A percentile compares a stretch with the other conserved stretches of the same genome.
Conservation (phyloP, 2,329 filamentous ascomycete genomes). For the Huntiella bhutanensis region DNA sequence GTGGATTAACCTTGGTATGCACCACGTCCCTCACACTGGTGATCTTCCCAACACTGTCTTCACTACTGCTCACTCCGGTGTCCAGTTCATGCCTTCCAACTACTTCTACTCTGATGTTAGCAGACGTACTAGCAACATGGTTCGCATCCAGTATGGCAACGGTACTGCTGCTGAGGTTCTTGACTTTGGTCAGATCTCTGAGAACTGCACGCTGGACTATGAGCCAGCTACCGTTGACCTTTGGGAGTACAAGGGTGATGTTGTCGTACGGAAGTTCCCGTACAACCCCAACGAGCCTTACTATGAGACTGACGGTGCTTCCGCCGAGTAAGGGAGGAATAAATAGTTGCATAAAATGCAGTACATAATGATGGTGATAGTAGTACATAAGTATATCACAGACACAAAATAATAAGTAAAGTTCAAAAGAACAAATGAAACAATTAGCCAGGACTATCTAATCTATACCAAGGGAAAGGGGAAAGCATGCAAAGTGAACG, state of each 20-base stretch:
- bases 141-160: slow-evolving; percentile 20
- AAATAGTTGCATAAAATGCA: no score
- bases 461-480: no score
- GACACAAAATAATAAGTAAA: no score
- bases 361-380: no score
- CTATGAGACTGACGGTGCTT: slow-evolving; percentile 4
- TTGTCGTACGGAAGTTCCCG: slow-evolving; percentile 13
- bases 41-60: slow-evolving; percentile 18
- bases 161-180: slow-evolving; percentile 17
- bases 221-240: slow-evolving; percentile 16
- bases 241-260: slow-evolving; percentile 16
- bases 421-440: no score
- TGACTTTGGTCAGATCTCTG: slow-evolving; percentile 18
- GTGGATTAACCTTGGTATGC: slow-evolving; percentile 36
- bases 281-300: slow-evolving; percentile 13
- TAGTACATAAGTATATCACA: no score
- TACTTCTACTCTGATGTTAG: slow-evolving; percentile 12
- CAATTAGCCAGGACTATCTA: no score
- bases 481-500: no score
- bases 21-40: slow-evolving; percentile 33
- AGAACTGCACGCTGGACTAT: slow-evolving; percentile 17
- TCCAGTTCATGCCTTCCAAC: slow-evolving; percentile 19
- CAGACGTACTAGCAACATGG: slow-evolving; percentile 19
- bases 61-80: slow-evolving; percentile 18
- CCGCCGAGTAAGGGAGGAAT: no score